A percentile compares a stretch with the other conserved stretches of the same genome.
Evolutionary conservation across 495 filamentous ascomycete species (phyloP).

Genomic region (Neurospora sp.): DNA sequence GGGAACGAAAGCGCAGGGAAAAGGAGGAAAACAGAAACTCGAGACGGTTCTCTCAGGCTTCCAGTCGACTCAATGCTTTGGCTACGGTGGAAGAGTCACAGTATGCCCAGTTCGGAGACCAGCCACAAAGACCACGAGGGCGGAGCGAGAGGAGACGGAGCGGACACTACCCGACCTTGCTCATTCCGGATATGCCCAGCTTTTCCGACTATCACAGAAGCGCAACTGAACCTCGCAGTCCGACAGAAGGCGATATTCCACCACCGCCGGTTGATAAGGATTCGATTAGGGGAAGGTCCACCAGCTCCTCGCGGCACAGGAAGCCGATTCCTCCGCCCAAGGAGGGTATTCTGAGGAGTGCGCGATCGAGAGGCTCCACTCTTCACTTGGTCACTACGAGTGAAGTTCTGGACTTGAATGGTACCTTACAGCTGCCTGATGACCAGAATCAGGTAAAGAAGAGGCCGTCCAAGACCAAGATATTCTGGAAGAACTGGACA

Average conservation of each 20-base stretch:
- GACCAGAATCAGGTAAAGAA: constrained; percentile 33
- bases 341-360: constrained; percentile 50
- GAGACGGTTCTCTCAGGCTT: constrained; percentile 74
- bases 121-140: constrained; percentile 47
- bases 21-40: constrained; percentile 74
- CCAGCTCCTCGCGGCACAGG: constrained; percentile 53
- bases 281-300: constrained; percentile 47
- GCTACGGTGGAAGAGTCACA: constrained; percentile 59
- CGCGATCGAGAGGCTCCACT: constrained; percentile 63
- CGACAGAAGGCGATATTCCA: constrained; percentile 34
- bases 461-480: constrained; percentile 37
- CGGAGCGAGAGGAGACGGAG: constrained; percentile 38
- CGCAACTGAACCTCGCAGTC: constrained; percentile 24
- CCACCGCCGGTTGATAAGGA: constrained; percentile 70
- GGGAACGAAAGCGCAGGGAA: constrained; percentile 79
- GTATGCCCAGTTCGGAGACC: constrained; percentile 24
- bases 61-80: constrained; percentile 69
- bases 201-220: constrained; percentile 36
- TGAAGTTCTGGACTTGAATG: constrained; percentile 26
- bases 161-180: constrained; percentile 38
- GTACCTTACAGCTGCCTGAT: constrained; percentile 13
- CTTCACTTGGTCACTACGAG: constrained; percentile 66
- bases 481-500: constrained; percentile 62
- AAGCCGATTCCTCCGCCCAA: constrained; percentile 80
- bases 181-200: constrained; percentile 55